Base-by-base conservation (phyloP, 2,329 filamentous ascomycete species). In the Sphaerulina populicola region DNA sequence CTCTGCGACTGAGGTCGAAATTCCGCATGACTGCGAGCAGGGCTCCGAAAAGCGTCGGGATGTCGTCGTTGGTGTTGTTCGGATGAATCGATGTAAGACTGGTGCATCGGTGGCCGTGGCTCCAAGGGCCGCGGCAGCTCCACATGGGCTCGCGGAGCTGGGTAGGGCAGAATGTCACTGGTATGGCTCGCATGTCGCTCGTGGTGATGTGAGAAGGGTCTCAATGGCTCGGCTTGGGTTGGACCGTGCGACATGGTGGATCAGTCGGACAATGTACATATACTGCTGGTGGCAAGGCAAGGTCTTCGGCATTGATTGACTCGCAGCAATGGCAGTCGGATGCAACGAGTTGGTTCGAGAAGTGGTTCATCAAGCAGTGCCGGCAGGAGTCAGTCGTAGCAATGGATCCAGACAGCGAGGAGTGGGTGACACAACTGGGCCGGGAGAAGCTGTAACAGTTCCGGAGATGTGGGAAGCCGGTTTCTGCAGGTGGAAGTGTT, bases 41-140 rank as follows among this genome's bases (percentile, higher is more conserved):
- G 49, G 15, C 47, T 52, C 15, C 51, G 55, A 36, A 57, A 59
- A 4, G 54, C 50, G 49, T 60, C 60, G 29, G 52, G 54, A 33
- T 55, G 51, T 35, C 56, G 51, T 35, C 56, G 38, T 23, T 51
- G 56, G 9, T 41, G 35, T 4, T 41, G 35, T 4, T 36, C 41
- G 9, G 55, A 48, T 23, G 49, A 30, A n/a, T 62, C 60, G 10
- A 53, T 50, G 9, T 56, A 50, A 2, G 57, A 49, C 5, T 57
- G 50, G 18, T 58, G 60, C 18, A 54, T 48, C 23, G 55, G 52
- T 10, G 61, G 60, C 29, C 60, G 53, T 29, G 61, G 61, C 45
- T 63, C 62, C 42, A 61, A 31, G n/a, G 61, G 62, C 39, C 58
- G 57, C 35, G 62, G 62, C 18, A 61, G 51, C 44, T 63, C 60